Conservation (phyloP, 139 green algal genomes). For the Volvox reticuliferus region DNA sequence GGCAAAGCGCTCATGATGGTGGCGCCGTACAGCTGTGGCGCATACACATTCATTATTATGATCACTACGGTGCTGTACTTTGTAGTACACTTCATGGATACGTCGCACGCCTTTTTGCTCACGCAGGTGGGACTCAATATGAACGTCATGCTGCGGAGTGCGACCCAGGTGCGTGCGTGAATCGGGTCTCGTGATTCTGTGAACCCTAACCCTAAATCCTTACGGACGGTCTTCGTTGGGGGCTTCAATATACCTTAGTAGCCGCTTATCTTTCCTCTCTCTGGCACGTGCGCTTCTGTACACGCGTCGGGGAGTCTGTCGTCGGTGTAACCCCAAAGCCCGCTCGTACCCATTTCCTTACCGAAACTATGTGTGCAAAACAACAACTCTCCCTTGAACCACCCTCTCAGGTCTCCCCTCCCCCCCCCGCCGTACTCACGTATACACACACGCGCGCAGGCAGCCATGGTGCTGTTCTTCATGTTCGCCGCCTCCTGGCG, state of each 20-base stretch:
- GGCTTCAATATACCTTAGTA: too few relatives aligned
- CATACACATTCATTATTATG: too few relatives aligned
- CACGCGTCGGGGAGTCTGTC: too few relatives aligned
- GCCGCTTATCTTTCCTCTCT: too few relatives aligned
- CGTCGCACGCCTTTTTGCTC: not conserved
- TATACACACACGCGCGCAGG: constrained; percentile 48
- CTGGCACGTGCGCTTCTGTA: too few relatives aligned
- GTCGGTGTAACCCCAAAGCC: too few relatives aligned
- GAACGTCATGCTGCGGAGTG: constrained; percentile 80
- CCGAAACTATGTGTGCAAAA: too few relatives aligned
- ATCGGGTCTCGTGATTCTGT: too few relatives aligned
- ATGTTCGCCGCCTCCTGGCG: constrained; percentile 88
- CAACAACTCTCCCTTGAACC: not conserved
- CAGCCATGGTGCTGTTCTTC: constrained; percentile 83
- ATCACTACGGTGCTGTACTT: too few relatives aligned
- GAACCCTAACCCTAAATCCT: too few relatives aligned
- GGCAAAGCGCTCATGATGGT: not conserved
- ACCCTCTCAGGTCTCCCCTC: constrained; percentile 12
- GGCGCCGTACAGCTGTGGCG: too few relatives aligned
- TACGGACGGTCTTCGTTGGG: too few relatives aligned
- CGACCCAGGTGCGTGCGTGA: constrained; percentile 14
- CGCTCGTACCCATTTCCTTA: not conserved
- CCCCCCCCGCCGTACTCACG: not conserved
- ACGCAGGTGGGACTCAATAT: constrained; percentile 78
- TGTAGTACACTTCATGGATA: not conserved